Conservation (phyloP, 169 alveolate species). For the Eimeria maxima region DNA sequence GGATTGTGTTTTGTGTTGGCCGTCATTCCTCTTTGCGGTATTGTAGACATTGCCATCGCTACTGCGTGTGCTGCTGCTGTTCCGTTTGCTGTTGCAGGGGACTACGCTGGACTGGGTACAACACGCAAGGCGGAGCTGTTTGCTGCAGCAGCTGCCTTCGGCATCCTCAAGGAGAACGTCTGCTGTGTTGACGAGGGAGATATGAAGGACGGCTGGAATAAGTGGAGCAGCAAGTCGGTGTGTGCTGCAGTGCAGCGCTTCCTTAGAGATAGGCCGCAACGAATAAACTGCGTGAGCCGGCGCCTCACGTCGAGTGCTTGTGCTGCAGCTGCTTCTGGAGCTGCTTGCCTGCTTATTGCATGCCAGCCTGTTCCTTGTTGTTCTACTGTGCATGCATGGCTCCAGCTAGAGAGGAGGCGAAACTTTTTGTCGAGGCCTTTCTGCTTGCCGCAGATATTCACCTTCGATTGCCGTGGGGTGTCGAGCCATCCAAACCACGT, state of each 20-base stretch:
- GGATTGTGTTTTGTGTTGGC: background rate
- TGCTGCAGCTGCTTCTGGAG: too few species aligned
- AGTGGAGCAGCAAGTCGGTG: slow-evolving; percentile 63
- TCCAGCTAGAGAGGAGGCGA: background rate
- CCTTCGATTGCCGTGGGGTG: slow-evolving; percentile 78
- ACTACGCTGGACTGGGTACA: slow-evolving; percentile 45
- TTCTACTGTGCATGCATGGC: background rate
- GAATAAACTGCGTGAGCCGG: slow-evolving; percentile 1
- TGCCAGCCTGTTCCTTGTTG: background rate
- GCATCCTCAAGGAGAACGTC: background rate
- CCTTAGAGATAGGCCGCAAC: background rate
- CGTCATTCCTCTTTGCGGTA: background rate
- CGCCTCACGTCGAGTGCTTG: background rate
- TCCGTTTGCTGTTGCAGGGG: slow-evolving; percentile 47
- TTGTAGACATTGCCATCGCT: background rate
- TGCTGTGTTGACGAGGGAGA: background rate
- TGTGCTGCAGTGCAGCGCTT: slow-evolving; percentile 17
- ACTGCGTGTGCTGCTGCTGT: slow-evolving; percentile 2
- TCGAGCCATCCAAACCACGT: slow-evolving; percentile 81
- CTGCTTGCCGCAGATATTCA: slow-evolving; percentile 26
- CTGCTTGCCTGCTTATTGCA: background rate
- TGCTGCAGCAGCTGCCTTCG: slow-evolving; percentile 59
- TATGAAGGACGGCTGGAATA: slow-evolving; percentile 52
- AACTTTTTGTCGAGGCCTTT: background rate
- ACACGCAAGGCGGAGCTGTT: slow-evolving; percentile 18